Conservation (phyloP, 495 filamentous ascomycete genomes). For the Talaromyces nanjingensis region DNA sequence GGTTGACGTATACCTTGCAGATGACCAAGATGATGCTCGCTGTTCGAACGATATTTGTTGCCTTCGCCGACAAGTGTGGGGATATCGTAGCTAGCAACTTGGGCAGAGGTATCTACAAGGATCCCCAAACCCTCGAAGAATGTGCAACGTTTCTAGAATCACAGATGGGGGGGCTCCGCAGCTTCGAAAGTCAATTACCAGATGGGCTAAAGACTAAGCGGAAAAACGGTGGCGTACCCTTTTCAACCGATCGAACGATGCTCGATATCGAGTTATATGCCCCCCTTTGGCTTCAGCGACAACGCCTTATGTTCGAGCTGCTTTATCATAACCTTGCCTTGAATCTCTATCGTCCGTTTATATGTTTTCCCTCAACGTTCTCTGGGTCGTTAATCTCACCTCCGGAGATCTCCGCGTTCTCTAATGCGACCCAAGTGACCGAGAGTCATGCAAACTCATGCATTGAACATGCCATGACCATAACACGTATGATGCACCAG, state of each 20-base stretch:
- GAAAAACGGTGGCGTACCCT: constrained; percentile 20
- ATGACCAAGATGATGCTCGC: constrained; percentile 32
- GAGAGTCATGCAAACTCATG: constrained; percentile 27
- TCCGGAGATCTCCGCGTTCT: not conserved
- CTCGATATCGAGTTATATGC: constrained; percentile 30
- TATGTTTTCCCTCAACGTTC: constrained; percentile 17
- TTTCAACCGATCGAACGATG: constrained; percentile 27
- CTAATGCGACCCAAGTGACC: constrained; percentile 16
- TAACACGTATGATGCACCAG: constrained; percentile 42
- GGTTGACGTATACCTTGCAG: constrained; percentile 31
- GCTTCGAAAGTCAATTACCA: constrained; percentile 32
- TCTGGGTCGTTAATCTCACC: not conserved
- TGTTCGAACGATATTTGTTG: constrained; percentile 26
- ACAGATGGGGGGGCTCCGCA: constrained; percentile 18
- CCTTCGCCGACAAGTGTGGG: constrained; percentile 23
- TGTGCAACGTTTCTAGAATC: constrained; percentile 26
- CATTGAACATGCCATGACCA: constrained; percentile 37
- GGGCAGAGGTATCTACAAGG: constrained; percentile 5
- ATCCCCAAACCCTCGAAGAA: constrained; percentile 11
- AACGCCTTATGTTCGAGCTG: constrained; percentile 23
- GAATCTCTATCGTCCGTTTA: constrained; percentile 20
- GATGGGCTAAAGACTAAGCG: constrained; percentile 25
- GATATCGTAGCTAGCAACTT: not conserved
- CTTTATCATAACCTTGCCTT: constrained; percentile 22
- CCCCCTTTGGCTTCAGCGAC: constrained; percentile 28